phyloP scores from a whole-genome alignment of 2,329 filamentous ascomycete species.

The Fusarium acutatum region DNA sequence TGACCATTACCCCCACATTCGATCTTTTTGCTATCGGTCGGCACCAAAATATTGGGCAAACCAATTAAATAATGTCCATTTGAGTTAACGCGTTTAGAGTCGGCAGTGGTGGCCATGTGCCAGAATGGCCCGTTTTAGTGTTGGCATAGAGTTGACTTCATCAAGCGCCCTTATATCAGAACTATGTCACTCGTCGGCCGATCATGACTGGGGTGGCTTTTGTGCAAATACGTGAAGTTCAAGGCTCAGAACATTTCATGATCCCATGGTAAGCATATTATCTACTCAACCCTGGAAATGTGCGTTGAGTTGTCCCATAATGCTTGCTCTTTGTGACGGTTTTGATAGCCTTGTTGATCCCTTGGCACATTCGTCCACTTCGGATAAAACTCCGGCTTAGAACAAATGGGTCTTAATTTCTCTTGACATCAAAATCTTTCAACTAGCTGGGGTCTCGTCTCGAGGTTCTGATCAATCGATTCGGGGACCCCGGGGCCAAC shows the following conservation, averaged over 20 bases:
- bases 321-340: neutral
- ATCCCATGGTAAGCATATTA: neutral
- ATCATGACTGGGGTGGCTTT: neutral
- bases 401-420: slow-evolving; percentile 13
- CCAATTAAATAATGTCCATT: neutral
- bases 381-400: neutral
- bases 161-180: neutral
- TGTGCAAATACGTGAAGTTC: neutral
- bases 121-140: neutral
- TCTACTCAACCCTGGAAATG: neutral
- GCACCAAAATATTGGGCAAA: slow-evolving; percentile 5
- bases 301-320: neutral
- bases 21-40: neutral
- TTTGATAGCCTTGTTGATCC: neutral
- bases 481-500: slow-evolving; percentile 2
- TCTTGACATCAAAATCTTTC: neutral
- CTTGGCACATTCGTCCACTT: slow-evolving; percentile 23
- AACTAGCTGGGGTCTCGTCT: neutral
- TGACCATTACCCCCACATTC: slow-evolving; percentile 10
- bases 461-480: neutral
- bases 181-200: neutral
- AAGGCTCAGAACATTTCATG: neutral
- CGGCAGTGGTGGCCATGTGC: neutral
- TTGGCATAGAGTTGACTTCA: slow-evolving; percentile 1
- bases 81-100: neutral